Evolutionary conservation across 805 yeast genomes (phyloP).

Genomic region (Ogataea parapolymorpha): DNA sequence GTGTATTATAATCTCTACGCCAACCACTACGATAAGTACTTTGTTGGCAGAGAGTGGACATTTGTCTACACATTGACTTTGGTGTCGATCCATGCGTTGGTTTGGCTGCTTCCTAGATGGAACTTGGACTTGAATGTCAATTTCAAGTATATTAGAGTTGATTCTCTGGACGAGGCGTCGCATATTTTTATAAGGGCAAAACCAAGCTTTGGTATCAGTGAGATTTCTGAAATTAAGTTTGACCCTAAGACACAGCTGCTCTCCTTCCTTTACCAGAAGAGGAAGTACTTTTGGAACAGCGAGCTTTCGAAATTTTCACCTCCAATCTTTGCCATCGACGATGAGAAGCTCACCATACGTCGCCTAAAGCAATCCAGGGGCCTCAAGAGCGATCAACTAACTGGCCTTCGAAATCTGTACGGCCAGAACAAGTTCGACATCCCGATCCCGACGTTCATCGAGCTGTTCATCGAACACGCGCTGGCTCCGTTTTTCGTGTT

Average conservation of each 20-base stretch:
- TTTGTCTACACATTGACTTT: conserved; percentile 78
- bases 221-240: conserved; percentile 63
- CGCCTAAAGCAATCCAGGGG: conserved; percentile 49
- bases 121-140: conserved; percentile 63
- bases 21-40: conserved; percentile 71
- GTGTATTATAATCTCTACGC: conserved; percentile 61
- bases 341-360: conserved; percentile 52
- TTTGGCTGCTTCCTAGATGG: conserved; percentile 95
- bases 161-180: conserved; percentile 57
- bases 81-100: conserved; percentile 65
- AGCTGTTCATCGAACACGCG: conserved; percentile 94
- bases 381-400: conserved; percentile 30
- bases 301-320: conserved; percentile 62
- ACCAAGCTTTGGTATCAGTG: conserved; percentile 82
- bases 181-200: conserved; percentile 76
- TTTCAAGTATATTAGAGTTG: conserved; percentile 62
- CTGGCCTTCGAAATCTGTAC: conserved; percentile 50
- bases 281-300: conserved; percentile 73
- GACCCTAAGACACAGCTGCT: conserved; percentile 52
- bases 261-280: conserved; percentile 85
- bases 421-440: conserved; percentile 91
- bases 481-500: conserved; percentile 97
- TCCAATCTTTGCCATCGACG: conserved; percentile 76
- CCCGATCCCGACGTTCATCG: conserved; percentile 88
- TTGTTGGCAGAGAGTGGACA: conserved; percentile 94